Conservation (phyloP, 2,329 filamentous ascomycete species). For the Dothiorella sarmentorum region DNA sequence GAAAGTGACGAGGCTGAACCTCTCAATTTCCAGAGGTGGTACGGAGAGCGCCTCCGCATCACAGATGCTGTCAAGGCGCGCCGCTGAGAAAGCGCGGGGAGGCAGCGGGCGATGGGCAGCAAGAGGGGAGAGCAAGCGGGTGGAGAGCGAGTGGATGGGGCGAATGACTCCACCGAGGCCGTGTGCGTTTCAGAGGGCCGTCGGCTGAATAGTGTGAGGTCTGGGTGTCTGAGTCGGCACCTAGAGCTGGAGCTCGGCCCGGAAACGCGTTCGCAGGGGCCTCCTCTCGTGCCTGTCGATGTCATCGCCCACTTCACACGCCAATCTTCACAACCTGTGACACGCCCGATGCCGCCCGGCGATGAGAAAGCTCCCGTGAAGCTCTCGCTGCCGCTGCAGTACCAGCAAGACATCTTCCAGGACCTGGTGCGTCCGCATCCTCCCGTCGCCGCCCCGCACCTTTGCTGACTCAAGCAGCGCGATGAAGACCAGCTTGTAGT, state of each 20-base stretch:
- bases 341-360: conserved; percentile 34
- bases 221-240: not conserved
- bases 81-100: not conserved
- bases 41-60: not conserved
- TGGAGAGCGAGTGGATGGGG: not conserved
- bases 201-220: not conserved
- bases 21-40: not conserved
- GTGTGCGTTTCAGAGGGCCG: not conserved
- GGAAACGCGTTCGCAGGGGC: not conserved
- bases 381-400: conserved; percentile 77
- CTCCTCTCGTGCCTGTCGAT: not conserved
- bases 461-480: conserved; percentile 59
- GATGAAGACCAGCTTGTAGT: conserved; percentile 91
- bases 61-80: not conserved
- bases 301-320: not conserved
- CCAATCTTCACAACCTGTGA: not conserved
- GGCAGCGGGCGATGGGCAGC: not conserved
- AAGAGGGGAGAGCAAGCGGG: not conserved
- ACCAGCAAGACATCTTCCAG: conserved; percentile 90
- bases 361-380: conserved; percentile 62
- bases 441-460: conserved; percentile 30
- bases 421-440: conserved; percentile 26
- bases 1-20: not conserved
- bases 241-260: not conserved
- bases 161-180: not conserved